These are phyloP conservation scores for Climacium dendroides DNA, from an alignment of 225 moss, liverwort and hornwort genomes.

Conservation along the genomic window DNA sequence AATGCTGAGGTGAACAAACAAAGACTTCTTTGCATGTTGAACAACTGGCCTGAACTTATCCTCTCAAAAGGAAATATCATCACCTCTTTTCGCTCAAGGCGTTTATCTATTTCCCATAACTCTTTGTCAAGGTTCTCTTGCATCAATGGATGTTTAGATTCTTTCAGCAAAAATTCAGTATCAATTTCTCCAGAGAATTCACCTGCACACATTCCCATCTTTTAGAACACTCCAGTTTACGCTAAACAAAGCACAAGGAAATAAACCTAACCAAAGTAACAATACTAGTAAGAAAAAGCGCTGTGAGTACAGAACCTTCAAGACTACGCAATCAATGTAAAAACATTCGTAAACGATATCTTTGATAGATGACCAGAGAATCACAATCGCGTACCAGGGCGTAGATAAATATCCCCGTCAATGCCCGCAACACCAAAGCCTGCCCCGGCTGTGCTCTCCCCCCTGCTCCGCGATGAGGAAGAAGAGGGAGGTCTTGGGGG, in stretches of 20 bases:
- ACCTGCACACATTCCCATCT: background rate
- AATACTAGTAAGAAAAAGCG: background rate
- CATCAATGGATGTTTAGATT: constrained; percentile 42
- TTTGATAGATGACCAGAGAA: background rate
- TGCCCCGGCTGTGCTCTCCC: constrained; percentile 50
- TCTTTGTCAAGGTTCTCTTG: constrained; percentile 77
- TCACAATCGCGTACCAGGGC: constrained; percentile 15
- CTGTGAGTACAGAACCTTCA: background rate
- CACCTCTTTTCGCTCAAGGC: constrained; percentile 86
- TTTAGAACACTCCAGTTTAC: background rate
- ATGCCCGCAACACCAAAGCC: constrained; percentile 52
- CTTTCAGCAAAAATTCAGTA: constrained; percentile 58
- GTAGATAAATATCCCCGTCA: constrained; percentile 43
- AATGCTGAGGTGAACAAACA: background rate
- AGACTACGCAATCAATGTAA: background rate
- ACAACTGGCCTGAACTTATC: background rate
- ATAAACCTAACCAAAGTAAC: background rate
- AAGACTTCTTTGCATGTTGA: background rate
- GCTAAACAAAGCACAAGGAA: background rate
- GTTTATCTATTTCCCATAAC: constrained; percentile 65
- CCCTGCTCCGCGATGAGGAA: constrained; percentile 42
- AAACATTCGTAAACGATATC: background rate
- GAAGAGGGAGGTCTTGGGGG: constrained; percentile 49
- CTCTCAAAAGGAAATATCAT: background rate
- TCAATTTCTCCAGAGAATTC: constrained; percentile 44